Evolutionary conservation across 306 rosid species (phyloP), one percentile per base, ranked within the genome.

Genomic region (Rosa chinensis): DNA sequence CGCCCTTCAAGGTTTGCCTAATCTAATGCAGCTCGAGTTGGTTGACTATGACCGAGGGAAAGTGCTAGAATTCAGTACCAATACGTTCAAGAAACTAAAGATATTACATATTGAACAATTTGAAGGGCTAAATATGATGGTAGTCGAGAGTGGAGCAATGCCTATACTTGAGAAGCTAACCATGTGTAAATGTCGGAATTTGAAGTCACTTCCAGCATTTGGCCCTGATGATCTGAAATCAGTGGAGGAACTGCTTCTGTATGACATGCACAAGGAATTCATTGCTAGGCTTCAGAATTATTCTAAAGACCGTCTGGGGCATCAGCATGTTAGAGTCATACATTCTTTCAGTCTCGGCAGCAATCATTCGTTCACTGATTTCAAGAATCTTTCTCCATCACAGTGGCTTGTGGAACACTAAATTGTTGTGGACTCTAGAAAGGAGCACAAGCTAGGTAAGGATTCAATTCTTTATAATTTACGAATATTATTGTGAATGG

Each of bases 151-250:
- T 5, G 10, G 10, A 13, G 78, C 82, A 13, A 59, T 77, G 73
- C 28, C 73, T 61, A 21, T 16, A 78, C 82, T 79, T 73, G 6
- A 72, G 70, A 79, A 47, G 77, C 62, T 79, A 17, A 71, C 77
- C 48, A 44, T 79, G 16, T 43, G 35, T 12, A 71, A n/a, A 17
- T 71, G 82, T 37, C 25, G 3, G 13, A 45, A 61, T 5, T 61
- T 79, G 49, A 63, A 48, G 66, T 6, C 52, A 14, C 74, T 72
- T 73, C 78, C 78, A 4, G 32, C 13, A 28, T 63, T 66, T 11
- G 74, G 53, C 64, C 68, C 39, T 18, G 47, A 50, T 3, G 10
- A 25, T 50, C 80, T 49, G 1, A 35, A 0, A 10, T 10, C 3
- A 8, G 66, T 77, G 0, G 64, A 77, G 4, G 43, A 77, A 77